Base-by-base conservation (phyloP, 129 eudicot species). In the Escallonia rubra region DNA sequence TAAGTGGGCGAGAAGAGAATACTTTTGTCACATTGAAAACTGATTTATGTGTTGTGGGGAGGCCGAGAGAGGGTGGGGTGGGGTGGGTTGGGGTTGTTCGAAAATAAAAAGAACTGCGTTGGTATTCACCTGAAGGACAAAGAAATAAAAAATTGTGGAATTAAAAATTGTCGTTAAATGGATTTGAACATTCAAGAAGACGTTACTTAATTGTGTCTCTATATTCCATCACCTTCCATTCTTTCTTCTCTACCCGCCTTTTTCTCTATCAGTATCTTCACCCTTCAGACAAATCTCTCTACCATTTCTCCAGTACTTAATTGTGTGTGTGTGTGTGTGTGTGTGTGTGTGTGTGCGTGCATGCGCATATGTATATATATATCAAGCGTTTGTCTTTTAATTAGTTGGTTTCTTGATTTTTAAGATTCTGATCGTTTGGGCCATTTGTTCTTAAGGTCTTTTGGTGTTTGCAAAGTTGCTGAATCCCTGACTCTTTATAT, bases 181-280 rank as follows among this genome's bases (percentile, higher is more conserved):
- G 34, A 23, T 23, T 43, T 51, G 55, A 76, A 64, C 70, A 66
- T 78, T 78, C 65, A 70, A 67, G 57, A 71, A 63, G 72, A 82
- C 63, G 83, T 74, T 67, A 78, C 72, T 23, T n/a, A n/a, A n/a
- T n/a, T 63, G 58, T 2, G 53, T 45, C 50, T 63, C 70, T 75
- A 77, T 81, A 77, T 74, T 43, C 69, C 16, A 61, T 52, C 65
- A 53, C 66, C 66, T n/a, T 50, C 61, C 70, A 12, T 41, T 11
- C 56, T 15, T 41, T 45, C n/a, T 49, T 52, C 53, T 59, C 23
- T 5, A 43, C 57, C 41, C 34, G 39, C 4, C 44, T 12, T 46
- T 43, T 46, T 48, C 75, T 61, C 47, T 54, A 7, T 64, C 65
- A 39, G 60, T 63, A 38, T 67, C 40, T 38, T 54, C 48, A 6